Base-by-base conservation (phyloP, 305 asterid species). In the Vinca major region DNA sequence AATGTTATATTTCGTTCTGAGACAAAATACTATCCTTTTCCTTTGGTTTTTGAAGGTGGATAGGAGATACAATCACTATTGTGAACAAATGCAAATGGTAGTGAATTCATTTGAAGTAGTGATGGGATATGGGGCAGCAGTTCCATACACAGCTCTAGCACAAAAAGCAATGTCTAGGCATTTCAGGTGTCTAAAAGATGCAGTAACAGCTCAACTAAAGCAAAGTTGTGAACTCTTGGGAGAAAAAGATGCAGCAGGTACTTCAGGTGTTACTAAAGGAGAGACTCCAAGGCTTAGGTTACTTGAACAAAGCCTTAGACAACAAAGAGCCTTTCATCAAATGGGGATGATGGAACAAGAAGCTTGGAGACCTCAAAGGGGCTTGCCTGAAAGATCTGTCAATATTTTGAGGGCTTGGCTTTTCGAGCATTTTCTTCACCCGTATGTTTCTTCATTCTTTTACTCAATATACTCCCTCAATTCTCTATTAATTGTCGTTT, bases 331-430 rank as follows among this genome's bases (percentile, higher is more conserved):
- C 0, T 87, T 91, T 53, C 95, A 89, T 62, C 99, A 93, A 67
- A 89, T 93, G 95, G 97, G 99, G 5, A 85, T 89, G 89, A 87
- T 89, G 96, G 97, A 93, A 65, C 99, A 93, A 72, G 99, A 91
- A 78, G 97, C 97, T 0, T 93, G 99, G 99, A 66, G 99, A 68
- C 99, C 99, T 4, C 99, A 93, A 63, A 62, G 99, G 39, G 99
- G 99, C 1, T 52, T 93, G 76, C 99, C 99, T 20, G 97, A 93
- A 77, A 80, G 96, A 8, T 93, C 99, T 1, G 99, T 93, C 65
- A 94, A 89, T 84, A 86, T 89, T 61, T 77, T 94, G 71, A 75
- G 99, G 70, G 95, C 99, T 47, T 93, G 97, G 99, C 97, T 93
- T 75, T 93, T 93, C 62, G 97, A 93, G 75, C 99, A 93, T 83